Evolutionary conservation across 371 early-diverging fungal genomes (phyloP), one percentile per base, ranked within the genome.

Genomic region (Nematocida minor): DNA sequence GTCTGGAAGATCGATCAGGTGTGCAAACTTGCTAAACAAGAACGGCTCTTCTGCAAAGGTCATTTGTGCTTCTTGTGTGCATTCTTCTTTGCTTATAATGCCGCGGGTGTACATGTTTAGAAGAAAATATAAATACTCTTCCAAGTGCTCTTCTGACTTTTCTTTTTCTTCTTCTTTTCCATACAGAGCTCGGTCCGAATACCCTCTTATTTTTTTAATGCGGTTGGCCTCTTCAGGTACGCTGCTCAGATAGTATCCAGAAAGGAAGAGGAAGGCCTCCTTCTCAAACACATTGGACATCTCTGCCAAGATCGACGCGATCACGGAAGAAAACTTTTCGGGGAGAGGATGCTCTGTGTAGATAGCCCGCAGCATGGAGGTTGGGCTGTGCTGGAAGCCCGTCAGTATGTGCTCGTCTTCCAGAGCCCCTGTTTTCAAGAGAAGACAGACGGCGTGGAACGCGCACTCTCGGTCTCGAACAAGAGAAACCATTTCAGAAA

Each of bases 91-190:
- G 29, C 27, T 25, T 4, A 74, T 40, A 25, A 74, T 53, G 14
- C 54, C 53, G 6, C 77, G 47, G 1, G 55, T 34, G 55, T 63
- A 44, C 29, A 74, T 27, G 32, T 74, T 74, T 1, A 74, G 64
- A 14, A 74, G 66, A 54, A 74, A 64, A 54, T 74, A 74, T 22
- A 74, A 14, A 53, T 74, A 74, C 53, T 74, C 77, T 54, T 74
- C 77, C 53, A 74, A 41, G 57, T 74, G 77, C 66, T 74, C 77
- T 34, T 74, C 77, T 11, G 77, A 20, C 31, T 74, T 74, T 44
- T 74, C 77, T 66, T 66, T 40, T 48, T 74, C 77, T 38, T 74
- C 77, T 22, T 64, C 42, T 38, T 47, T 74, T 22, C 77, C 77
- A 29, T 74, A 74, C 6, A 74, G 77, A 1, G 66, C 51, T 20